phyloP scores from a whole-genome alignment of 176 grass and related monocot species.

The Raddia distichophylla region DNA sequence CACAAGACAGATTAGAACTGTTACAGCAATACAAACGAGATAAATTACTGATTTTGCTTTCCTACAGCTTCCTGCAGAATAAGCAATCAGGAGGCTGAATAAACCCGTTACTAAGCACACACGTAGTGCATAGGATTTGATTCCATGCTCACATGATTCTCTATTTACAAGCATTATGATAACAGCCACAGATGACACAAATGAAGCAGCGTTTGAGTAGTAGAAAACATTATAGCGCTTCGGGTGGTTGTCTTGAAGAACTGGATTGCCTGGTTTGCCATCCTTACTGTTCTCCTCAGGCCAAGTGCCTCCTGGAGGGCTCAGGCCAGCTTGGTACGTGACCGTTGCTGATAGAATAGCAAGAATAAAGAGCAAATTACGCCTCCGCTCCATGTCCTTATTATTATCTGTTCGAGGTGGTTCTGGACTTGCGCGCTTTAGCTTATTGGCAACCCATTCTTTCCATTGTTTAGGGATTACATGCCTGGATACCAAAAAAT shows the following conservation, averaged over 20 bases:
- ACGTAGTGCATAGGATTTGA: constrained; percentile 39
- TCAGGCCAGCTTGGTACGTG: constrained; percentile 46
- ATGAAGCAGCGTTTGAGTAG: constrained; percentile 47
- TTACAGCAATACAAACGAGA: constrained; percentile 28
- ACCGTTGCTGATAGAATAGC: constrained; percentile 44
- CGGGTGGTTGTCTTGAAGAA: constrained; percentile 41
- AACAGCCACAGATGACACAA: constrained; percentile 44
- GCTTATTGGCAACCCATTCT: not conserved
- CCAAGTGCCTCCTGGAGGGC: constrained; percentile 48
- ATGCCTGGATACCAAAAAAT: not conserved
- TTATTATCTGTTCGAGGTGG: not conserved
- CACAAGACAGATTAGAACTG: constrained; percentile 29
- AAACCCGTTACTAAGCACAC: constrained; percentile 43
- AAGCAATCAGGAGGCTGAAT: constrained; percentile 35
- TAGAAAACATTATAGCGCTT: constrained; percentile 40
- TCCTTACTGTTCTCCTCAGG: constrained; percentile 12
- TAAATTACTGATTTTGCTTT: constrained; percentile 22
- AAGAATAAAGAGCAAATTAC: constrained; percentile 47
- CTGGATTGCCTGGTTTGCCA: constrained; percentile 37
- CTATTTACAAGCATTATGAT: constrained; percentile 45
- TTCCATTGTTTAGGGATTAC: constrained; percentile 4
- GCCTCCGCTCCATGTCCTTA: constrained; percentile 37
- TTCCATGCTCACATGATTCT: constrained; percentile 48
- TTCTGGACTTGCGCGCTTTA: not conserved
- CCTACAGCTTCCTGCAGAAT: constrained; percentile 48